A percentile compares a stretch with the other conserved stretches of the same genome.
phyloP scores from a whole-genome alignment of 257 asterid genomes.

The Rauvolfia tetraphylla region DNA sequence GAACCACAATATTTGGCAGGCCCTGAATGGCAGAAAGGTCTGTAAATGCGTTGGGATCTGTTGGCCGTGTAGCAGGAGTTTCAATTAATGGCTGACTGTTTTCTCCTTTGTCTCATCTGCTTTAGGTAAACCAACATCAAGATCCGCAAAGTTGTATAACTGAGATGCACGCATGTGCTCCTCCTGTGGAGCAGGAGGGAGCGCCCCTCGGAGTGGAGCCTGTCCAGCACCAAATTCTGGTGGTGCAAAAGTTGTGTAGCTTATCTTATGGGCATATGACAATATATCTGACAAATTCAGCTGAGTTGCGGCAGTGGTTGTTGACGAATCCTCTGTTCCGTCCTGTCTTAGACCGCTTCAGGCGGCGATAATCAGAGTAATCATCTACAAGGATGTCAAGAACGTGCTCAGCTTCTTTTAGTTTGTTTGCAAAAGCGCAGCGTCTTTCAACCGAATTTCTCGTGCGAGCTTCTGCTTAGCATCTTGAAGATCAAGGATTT shows the following conservation, averaged over 20 bases:
- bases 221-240: too few relatives aligned
- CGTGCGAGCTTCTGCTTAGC: too few relatives aligned
- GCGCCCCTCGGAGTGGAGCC: too few relatives aligned
- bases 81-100: slow-evolving; percentile 55
- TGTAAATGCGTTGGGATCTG: slow-evolving; percentile 36
- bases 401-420: too few relatives aligned
- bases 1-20: slow-evolving; percentile 53
- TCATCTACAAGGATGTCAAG: too few relatives aligned
- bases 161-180: slow-evolving; percentile 96
- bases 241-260: too few relatives aligned
- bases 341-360: slow-evolving; percentile 59
- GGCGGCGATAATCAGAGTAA: slow-evolving; percentile 66
- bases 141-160: slow-evolving; percentile 60
- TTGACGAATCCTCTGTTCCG: slow-evolving; percentile 36
- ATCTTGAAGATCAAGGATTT: too few relatives aligned
- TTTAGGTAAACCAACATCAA: too few relatives aligned
- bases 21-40: slow-evolving; percentile 44
- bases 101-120: slow-evolving; percentile 59
- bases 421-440: too few relatives aligned
- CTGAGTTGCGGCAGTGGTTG: slow-evolving; percentile 64
- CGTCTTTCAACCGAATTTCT: too few relatives aligned
- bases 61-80: slow-evolving; percentile 23
- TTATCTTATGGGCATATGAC: too few relatives aligned
- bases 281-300: too few relatives aligned
- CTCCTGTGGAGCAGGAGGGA: slow-evolving; percentile 97